Evolutionary conservation across 306 rosid species (phyloP).

Genomic region (Hylodesmum podocarpum): DNA sequence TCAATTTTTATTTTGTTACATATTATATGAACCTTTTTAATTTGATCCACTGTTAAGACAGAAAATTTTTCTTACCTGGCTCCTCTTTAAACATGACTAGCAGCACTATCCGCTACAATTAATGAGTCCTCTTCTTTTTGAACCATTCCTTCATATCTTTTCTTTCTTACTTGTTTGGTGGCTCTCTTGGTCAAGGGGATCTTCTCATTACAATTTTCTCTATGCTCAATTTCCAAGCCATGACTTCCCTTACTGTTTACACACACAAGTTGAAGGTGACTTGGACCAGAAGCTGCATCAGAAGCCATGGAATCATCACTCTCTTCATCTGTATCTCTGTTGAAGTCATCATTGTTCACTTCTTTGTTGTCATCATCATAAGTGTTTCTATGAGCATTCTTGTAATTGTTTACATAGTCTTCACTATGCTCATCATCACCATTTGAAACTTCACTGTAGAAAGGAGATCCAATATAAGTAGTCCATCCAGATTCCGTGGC

Average conservation of each 20-base stretch:
- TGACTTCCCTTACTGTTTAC: slow-evolving; percentile 35
- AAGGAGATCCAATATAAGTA: slow-evolving; percentile 56
- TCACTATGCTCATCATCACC: slow-evolving; percentile 22
- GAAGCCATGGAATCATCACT: slow-evolving; percentile 77
- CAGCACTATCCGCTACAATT: slow-evolving; percentile 54
- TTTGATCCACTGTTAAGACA: neutral
- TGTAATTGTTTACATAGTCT: slow-evolving; percentile 19
- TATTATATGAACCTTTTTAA: slow-evolving; percentile 2
- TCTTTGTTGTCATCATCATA: slow-evolving; percentile 15
- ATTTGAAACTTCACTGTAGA: slow-evolving; percentile 6
- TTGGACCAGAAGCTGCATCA: slow-evolving; percentile 80
- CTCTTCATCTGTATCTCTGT: slow-evolving; percentile 19
- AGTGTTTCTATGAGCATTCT: slow-evolving; percentile 2
- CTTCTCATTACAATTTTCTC: slow-evolving; percentile 26
- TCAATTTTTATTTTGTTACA: neutral
- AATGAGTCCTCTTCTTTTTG: slow-evolving; percentile 30
- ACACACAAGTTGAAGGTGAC: slow-evolving; percentile 32
- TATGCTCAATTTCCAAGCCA: slow-evolving; percentile 12
- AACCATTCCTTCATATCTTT: slow-evolving; percentile 27
- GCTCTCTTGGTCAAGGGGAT: slow-evolving; percentile 34
- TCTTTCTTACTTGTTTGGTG: slow-evolving; percentile 37
- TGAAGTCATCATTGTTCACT: neutral
- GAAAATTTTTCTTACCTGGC: slow-evolving; percentile 33
- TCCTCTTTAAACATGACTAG: slow-evolving; percentile 50
- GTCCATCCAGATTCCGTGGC: slow-evolving; percentile 80